Evolutionary conservation across 2,329 filamentous ascomycete genomes (phyloP), one percentile per base, ranked within the genome.

Genomic region (Pyrenochaeta sp.): DNA sequence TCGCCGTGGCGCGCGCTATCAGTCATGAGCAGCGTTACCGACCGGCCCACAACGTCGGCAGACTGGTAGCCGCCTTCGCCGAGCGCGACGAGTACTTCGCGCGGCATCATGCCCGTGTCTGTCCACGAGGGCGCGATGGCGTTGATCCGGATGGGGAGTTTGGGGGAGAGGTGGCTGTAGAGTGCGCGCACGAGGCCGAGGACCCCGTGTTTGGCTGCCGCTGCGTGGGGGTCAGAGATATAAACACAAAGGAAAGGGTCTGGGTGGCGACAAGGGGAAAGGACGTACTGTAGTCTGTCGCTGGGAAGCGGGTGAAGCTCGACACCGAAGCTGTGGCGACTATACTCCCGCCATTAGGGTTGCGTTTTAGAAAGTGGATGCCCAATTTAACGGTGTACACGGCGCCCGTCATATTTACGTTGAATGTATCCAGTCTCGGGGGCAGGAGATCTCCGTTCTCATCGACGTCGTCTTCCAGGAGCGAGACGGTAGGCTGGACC

Each of bases 91-190:
- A 60, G 27, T 6, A 61, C 10, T 2, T 22, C 39, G 2, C 24
- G 29, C 3, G 53, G 51, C 1, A 67, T 29, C 18, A 70, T 61
- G 7, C 47, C 51, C 0, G 67, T 68, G 18, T 53, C 54, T 2
- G 66, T 68, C 66, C 66, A 70, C 5, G 48, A 54, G 2, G 67
- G 67, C 0, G 63, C 64, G 23, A 69, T 53, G 29, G 63, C 58
- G 41, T 70, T 69, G 48, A 69, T 60, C 35, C 67, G 65, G 43
- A 69, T 62, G 14, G 63, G 61, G 2, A 65, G 35, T 2, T 41
- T 35, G 2, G 58, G 61, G 18, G 60, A 26, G 4, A 69, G 56
- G 14, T 51, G 48, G 0, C n/a, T 8, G 13, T 54, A 39, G 1
- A 69, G 48, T 8, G 59, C 43, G 27, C 63, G 66, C 22, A 68